phyloP scores from a whole-genome alignment of 305 asterid species.

The Solanum hybrid region DNA sequence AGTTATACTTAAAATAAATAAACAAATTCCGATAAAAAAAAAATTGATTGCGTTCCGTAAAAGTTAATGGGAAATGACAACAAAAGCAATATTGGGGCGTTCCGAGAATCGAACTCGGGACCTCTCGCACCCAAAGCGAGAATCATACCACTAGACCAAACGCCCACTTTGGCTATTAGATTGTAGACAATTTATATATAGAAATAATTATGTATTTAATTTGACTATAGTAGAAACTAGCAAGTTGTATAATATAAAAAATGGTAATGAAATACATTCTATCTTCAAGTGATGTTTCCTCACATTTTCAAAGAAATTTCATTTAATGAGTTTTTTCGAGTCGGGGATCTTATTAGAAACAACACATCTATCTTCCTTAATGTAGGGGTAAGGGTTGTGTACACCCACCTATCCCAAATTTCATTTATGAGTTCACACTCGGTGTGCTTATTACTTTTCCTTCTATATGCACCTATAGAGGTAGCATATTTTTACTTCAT shows the following conservation, averaged over 20 bases:
- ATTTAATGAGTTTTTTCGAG: no score
- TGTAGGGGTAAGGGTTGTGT: no score
- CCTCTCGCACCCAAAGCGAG: conserved; percentile 99
- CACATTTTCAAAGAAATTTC: background rate
- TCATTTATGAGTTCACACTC: background rate
- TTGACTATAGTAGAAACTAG: background rate
- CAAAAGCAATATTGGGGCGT: conserved; percentile 30
- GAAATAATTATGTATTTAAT: no score
- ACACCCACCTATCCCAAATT: no score
- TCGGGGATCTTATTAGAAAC: no score
- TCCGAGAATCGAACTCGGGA: conserved; percentile 96
- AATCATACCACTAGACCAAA: conserved; percentile 58
- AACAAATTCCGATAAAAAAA: background rate
- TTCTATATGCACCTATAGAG: background rate
- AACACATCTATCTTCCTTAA: no score
- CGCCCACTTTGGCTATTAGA: background rate
- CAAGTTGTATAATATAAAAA: background rate
- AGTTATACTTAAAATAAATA: background rate
- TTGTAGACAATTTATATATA: background rate
- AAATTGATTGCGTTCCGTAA: background rate
- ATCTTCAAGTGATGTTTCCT: background rate
- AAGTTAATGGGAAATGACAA: background rate
- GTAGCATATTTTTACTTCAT: background rate
- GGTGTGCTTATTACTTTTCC: background rate
- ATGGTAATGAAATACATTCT: background rate